Conservation (phyloP, 768 basidiomycete genomes). For the Phaeolepiota aurea region DNA sequence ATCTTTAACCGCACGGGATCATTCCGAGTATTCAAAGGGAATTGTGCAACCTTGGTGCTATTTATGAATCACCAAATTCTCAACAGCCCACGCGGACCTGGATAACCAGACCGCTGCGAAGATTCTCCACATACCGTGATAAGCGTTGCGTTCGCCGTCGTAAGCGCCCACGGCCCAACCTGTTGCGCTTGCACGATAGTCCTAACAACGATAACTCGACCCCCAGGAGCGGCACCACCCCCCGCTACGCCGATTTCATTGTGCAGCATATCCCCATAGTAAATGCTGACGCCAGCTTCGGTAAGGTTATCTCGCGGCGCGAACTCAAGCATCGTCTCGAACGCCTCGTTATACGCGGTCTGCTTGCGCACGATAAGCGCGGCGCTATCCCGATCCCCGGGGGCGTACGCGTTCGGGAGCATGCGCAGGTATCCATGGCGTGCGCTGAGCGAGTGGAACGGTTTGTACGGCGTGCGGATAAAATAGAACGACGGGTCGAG, state of each 20-base stretch:
- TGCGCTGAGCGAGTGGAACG: constrained; percentile 22
- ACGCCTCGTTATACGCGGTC: constrained; percentile 25
- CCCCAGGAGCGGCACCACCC: constrained; percentile 6
- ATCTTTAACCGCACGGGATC: constrained; percentile 21
- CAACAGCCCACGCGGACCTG: too few relatives aligned
- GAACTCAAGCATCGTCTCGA: constrained; percentile 27
- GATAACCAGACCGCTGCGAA: too few relatives aligned
- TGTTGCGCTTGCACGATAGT: constrained; percentile 20
- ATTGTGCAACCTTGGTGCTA: constrained; percentile 8
- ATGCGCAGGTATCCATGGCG: constrained; percentile 22
- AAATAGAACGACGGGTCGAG: constrained; percentile 26
- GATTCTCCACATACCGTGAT: constrained; percentile 19
- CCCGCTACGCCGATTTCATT: constrained; percentile 27
- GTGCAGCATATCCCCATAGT: constrained; percentile 27
- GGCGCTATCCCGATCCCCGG: constrained; percentile 27
- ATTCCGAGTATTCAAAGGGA: constrained; percentile 13
- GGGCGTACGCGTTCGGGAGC: constrained; percentile 24
- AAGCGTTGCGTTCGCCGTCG: constrained; percentile 18
- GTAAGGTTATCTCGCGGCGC: constrained; percentile 18
- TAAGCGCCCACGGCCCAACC: constrained; percentile 25
- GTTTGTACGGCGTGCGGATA: constrained; percentile 29
- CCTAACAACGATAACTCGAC: constrained; percentile 19
- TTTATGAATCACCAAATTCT: too few relatives aligned
- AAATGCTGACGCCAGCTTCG: constrained; percentile 28
- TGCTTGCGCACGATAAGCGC: constrained; percentile 29